phyloP scores from a whole-genome alignment of 495 filamentous ascomycete genomes.

The Poronia punctata region DNA sequence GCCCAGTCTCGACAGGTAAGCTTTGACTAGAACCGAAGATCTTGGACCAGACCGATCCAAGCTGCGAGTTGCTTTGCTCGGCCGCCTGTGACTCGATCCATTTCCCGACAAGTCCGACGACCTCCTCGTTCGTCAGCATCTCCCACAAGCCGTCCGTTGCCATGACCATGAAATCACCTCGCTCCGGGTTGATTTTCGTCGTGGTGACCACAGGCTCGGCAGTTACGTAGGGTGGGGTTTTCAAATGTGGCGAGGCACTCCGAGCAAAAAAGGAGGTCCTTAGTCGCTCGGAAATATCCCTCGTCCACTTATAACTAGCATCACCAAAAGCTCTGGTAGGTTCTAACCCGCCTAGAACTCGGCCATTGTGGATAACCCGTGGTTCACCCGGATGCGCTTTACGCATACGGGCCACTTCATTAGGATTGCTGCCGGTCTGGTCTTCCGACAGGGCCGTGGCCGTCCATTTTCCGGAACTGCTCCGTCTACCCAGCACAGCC shows the following conservation, averaged over 20 bases:
- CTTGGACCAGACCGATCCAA: conserved; percentile 46
- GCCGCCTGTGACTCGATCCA: conserved; percentile 79
- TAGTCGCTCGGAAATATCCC: conserved; percentile 72
- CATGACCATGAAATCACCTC: conserved; percentile 93
- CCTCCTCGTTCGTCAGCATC: conserved; percentile 98
- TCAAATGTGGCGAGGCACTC: conserved; percentile 60
- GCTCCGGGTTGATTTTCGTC: conserved; percentile 84
- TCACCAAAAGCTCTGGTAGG: conserved; percentile 93
- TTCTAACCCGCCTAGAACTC: conserved; percentile 86
- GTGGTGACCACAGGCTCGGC: conserved; percentile 93
- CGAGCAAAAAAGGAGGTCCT: conserved; percentile 80
- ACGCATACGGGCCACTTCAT: conserved; percentile 73
- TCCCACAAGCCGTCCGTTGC: conserved; percentile 98
- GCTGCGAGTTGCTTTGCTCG: conserved; percentile 28
- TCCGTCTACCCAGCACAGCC: conserved; percentile 80
- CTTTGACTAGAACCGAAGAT: conserved; percentile 46
- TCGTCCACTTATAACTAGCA: conserved; percentile 91
- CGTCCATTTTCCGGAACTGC: conserved; percentile 78
- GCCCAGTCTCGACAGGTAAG: conserved; percentile 50
- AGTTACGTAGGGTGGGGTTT: conserved; percentile 95
- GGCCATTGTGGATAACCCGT: conserved; percentile 74
- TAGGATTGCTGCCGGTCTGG: conserved; percentile 80
- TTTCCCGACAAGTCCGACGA: conserved; percentile 89
- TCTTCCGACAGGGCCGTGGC: conserved; percentile 85
- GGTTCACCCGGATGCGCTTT: conserved; percentile 83